Conservation (phyloP, 176 grass and related monocot genomes). For the Hordeum vulgare region MorexV3_pseudomolecules_assembly NC_058522.1:407076705-407077204, state of each 20-base stretch:
- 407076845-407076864: slow-evolving; percentile 99
- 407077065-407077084: slow-evolving; percentile 90
- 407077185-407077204: slow-evolving; percentile 92
- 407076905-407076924: slow-evolving; percentile 93
- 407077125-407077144: slow-evolving; percentile 97
- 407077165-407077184: slow-evolving; percentile 98
- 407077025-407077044: slow-evolving; percentile 98
- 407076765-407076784: slow-evolving; percentile 98
- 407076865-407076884: slow-evolving; percentile 92
- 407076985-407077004: slow-evolving; percentile 93
- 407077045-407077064: slow-evolving; percentile 97
- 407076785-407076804: slow-evolving; percentile 98
- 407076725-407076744: slow-evolving; percentile 96
- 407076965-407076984: slow-evolving; percentile 90
- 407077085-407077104: slow-evolving; percentile 99
- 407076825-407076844: slow-evolving; percentile 98
- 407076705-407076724: slow-evolving; percentile 86
- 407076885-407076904: slow-evolving; percentile 97
- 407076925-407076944: slow-evolving; percentile 95
- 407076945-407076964: slow-evolving; percentile 99
- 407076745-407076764: slow-evolving; percentile 99
- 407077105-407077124: slow-evolving; percentile 93
- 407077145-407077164: slow-evolving; percentile 96
- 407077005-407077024: slow-evolving; percentile 95
- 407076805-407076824: slow-evolving; percentile 99